These are phyloP conservation scores for Chalaropsis thielavioides DNA, from an alignment of 2,329 filamentous ascomycete species.

Conservation along the genomic window DNA sequence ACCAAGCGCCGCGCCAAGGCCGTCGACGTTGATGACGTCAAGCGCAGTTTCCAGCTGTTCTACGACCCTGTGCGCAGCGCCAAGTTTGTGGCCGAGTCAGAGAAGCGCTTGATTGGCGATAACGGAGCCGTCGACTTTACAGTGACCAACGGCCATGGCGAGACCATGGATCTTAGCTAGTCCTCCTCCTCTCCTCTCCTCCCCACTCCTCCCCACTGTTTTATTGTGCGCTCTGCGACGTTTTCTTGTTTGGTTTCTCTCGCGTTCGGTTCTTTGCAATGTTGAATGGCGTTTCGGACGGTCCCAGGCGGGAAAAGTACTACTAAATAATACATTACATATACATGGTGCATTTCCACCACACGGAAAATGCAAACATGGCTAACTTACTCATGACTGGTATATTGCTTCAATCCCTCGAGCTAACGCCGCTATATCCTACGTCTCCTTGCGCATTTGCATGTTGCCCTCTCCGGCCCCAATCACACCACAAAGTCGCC, in stretches of 20 bases:
- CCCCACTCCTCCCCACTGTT: background rate
- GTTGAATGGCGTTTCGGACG: constrained; percentile 16
- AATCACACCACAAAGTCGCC: constrained; percentile 28
- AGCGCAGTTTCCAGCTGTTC: constrained; percentile 86
- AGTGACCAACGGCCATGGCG: constrained; percentile 39
- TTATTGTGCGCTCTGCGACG: background rate
- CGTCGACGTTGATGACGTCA: constrained; percentile 74
- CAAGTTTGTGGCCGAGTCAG: constrained; percentile 77
- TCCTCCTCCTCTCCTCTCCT: background rate
- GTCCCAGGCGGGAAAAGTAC: constrained; percentile 16
- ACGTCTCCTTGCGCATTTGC: background rate
- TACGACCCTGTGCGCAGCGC: constrained; percentile 80
- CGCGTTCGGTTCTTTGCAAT: constrained; percentile 11
- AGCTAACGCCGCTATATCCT: background rate
- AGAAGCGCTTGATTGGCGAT: constrained; percentile 85
- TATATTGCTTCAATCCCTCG: background rate
- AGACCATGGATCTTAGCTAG: constrained; percentile 35
- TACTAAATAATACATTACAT: constrained; percentile 18
- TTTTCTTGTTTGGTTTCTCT: constrained; percentile 12
- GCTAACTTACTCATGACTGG: no score
- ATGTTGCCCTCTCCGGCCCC: background rate
- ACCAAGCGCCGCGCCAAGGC: constrained; percentile 76
- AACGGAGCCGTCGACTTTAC: constrained; percentile 64
- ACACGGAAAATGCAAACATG: background rate
- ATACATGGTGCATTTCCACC: constrained; percentile 5